Evolutionary conservation across 768 basidiomycete species (phyloP), one percentile per base, ranked within the genome.

Genomic region (Phaeotremella fagi): DNA sequence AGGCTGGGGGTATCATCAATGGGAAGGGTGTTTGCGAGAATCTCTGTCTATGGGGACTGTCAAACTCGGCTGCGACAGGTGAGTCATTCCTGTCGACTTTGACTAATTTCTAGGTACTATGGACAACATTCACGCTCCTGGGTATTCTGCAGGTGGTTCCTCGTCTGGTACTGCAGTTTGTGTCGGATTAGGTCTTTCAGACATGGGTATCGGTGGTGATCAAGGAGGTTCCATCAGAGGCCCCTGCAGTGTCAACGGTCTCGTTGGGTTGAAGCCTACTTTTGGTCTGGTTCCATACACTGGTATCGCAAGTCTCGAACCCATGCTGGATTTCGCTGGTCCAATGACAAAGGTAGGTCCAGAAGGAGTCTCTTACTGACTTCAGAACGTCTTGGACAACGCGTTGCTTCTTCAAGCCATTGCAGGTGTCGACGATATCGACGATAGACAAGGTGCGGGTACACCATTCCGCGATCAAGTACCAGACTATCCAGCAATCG

Each of bases 261-360:
- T 79, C 24, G 78, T 79, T 15, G 79, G 78, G 0, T 54, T 79
- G 48, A 79, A 78, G 54, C 71, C 76, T 1, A 72, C 77, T 0
- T 78, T 73, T 45, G 79, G 79, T 7, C 71, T 80, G 15, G 77
- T 79, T 0, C 79, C 79, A 0, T 79, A 78, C 60, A 79, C 79
- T 1, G 79, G 77, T 1, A 75, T 78, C 35, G 28, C n/a, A 12
- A 11, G 36, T 18, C 35, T 50, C 29, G 48, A 50, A 37, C 23
- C 31, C 11, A 27, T 35, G 5, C 23, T 50, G 16, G 48, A 50
- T 26, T 37, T 36, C 3, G 38, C 48, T 5, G 48, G 28, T 70
- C 74, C 20, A 72, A 75, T 11, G 71, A 72, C 29, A 73, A 78
- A 49, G 65, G 75, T 49, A 63, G 75, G 50, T 42, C 16, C 77